A percentile compares a stretch with the other conserved stretches of the same genome.
Evolutionary conservation across 108 stramenopile species (phyloP).

Genomic region (Bacterosira constricta): DNA sequence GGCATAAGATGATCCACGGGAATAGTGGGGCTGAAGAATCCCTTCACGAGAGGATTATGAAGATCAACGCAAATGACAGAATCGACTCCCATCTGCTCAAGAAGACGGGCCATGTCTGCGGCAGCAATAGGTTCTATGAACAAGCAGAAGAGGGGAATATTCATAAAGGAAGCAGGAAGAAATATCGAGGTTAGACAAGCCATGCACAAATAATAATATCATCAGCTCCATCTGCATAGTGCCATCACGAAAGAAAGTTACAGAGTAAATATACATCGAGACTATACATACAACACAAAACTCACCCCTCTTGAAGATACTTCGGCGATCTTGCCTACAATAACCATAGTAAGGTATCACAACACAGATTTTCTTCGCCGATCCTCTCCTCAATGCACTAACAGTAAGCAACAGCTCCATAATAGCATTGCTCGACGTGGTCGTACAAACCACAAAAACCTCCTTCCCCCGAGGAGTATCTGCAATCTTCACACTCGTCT

Average conservation of each 20-base stretch:
- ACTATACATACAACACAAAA: no score
- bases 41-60: constrained; percentile 67
- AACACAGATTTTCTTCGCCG: constrained; percentile 80
- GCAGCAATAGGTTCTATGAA: constrained; percentile 89
- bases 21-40: constrained; percentile 72
- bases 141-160: no score
- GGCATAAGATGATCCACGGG: constrained; percentile 89
- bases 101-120: constrained; percentile 81
- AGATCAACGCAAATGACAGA: constrained; percentile 85
- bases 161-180: no score
- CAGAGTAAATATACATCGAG: no score
- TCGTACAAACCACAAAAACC: constrained; percentile 77
- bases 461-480: constrained; percentile 83
- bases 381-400: constrained; percentile 70
- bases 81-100: constrained; percentile 89
- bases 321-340: constrained; percentile 70
- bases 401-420: constrained; percentile 84
- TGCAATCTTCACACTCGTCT: constrained; percentile 65
- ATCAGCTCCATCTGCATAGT: no score
- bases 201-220: no score
- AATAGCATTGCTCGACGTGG: constrained; percentile 66
- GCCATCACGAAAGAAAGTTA: no score
- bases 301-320: constrained; percentile 52
- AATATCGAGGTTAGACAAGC: no score
- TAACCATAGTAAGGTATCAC: constrained; percentile 94